Evolutionary conservation across 2,329 filamentous ascomycete genomes (phyloP).

Genomic region (Fusarium sp.): DNA sequence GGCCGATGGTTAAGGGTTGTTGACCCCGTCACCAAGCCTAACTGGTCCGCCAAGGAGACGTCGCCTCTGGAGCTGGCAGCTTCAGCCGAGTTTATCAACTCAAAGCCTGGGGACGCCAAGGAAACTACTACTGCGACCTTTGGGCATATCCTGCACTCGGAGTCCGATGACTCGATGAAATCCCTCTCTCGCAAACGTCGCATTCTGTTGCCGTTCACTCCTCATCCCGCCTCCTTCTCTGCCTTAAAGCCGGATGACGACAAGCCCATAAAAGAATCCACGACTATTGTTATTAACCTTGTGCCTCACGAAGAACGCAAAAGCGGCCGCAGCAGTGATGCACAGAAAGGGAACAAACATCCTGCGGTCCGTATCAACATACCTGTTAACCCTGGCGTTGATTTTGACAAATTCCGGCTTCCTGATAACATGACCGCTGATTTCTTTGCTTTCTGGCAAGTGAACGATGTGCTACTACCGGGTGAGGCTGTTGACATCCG

Average conservation of each 20-base stretch:
- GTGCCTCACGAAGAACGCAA: constrained; percentile 45
- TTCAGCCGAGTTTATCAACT: constrained; percentile 8
- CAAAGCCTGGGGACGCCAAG: not conserved
- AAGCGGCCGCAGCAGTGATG: constrained; percentile 30
- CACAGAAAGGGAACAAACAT: not conserved
- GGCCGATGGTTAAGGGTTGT: constrained; percentile 49
- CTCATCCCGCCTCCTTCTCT: constrained; percentile 60
- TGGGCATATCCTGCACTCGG: constrained; percentile 61
- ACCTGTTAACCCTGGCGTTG: constrained; percentile 46
- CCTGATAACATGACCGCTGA: constrained; percentile 49
- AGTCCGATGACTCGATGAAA: not conserved
- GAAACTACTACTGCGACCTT: constrained; percentile 59
- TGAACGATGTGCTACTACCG: constrained; percentile 61
- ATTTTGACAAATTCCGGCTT: constrained; percentile 47
- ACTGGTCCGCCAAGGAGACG: constrained; percentile 4
- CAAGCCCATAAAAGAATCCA: constrained; percentile 41
- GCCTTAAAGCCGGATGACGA: constrained; percentile 51
- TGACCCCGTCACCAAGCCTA: constrained; percentile 31
- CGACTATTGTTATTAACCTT: constrained; percentile 61
- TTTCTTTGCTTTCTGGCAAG: constrained; percentile 46
- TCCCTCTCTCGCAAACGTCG: constrained; percentile 42
- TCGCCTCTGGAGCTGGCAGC: constrained; percentile 8
- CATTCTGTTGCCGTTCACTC: constrained; percentile 59
- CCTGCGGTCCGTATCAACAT: constrained; percentile 49
- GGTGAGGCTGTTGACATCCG: constrained; percentile 61